Conservation (phyloP, 176 grass and related monocot species). For the Olyra latifolia region DNA sequence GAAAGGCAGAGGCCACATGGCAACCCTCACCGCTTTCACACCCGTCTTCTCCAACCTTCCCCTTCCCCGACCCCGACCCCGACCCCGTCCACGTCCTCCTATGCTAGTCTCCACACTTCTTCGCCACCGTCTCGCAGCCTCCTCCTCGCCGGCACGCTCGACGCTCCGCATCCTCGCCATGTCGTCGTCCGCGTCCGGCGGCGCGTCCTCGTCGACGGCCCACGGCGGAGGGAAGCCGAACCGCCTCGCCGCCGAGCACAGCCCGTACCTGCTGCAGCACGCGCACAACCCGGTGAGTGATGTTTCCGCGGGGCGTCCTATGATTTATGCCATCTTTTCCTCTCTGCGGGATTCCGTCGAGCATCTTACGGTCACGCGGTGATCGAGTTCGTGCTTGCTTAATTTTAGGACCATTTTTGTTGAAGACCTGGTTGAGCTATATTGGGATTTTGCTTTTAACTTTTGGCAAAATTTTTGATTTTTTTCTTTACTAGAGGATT, state of each 20-base stretch:
- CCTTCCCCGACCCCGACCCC: constrained; percentile 18
- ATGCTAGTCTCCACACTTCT: constrained; percentile 20
- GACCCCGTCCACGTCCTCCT: not conserved
- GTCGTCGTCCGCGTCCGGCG: constrained; percentile 31
- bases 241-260: constrained; percentile 91
- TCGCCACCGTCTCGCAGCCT: constrained; percentile 19
- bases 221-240: constrained; percentile 49
- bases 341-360: constrained; percentile 33
- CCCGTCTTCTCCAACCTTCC: constrained; percentile 43
- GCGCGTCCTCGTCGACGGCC: constrained; percentile 30
- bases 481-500: not conserved
- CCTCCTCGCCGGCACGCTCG: not conserved
- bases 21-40: constrained; percentile 25
- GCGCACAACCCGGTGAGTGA: constrained; percentile 80
- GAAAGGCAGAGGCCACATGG: constrained; percentile 38
- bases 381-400: not conserved
- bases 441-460: not conserved
- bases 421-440: not conserved
- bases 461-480: not conserved
- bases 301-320: not conserved
- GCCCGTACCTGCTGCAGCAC: constrained; percentile 97
- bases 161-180: constrained; percentile 34
- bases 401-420: not conserved
- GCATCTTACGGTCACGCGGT: not conserved
- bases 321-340: not conserved